Evolutionary conservation across 2,329 filamentous ascomycete genomes (phyloP), one percentile per base, ranked within the genome.

Genomic region (Alternaria infectoria): DNA sequence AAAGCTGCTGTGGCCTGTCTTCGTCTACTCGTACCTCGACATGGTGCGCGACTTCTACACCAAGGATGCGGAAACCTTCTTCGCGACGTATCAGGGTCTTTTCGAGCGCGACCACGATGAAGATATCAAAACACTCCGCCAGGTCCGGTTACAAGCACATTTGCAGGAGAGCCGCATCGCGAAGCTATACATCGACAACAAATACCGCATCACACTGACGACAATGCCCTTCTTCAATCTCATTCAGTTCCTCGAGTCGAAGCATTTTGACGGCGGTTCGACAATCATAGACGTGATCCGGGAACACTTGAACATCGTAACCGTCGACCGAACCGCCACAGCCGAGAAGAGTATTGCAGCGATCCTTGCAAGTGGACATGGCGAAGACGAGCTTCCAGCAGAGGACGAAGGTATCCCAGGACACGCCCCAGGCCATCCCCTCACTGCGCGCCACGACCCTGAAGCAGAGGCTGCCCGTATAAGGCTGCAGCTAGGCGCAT

Each of bases 191-290:
- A 87, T 88, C 44, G 88, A 89, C 59, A 95, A 94, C 83, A 96
- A 93, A 78, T 99, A 98, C 77, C 89, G 93, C 12, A 86, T 99
- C 36, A 93, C 93, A 0, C 83, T 99, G n/a, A 97, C 94, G 72
- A 90, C 91, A 61, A 91, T 94, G 70, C 90, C 93, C 1, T 93
- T 92, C 61, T 90, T 89, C 61, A 92, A 92, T 64, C 86, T 98
- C 9, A 91, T 97, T 74, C 91, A 93, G 71, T 97, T 95, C 71
- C 84, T 99, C 1, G 94, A 98, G 78, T 89, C 90, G n/a, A 94
- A 97, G 67, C 87, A 90, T 13, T 91, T 92, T 54, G 88, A 91
- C 56, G 93, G 93, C 11, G 95, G 93, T 15, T 87, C 88, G 7
- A 88, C 95, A 13, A 88, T 98, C 68, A 88, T 91, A 40, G 88